These are phyloP conservation scores for Argentina anserina DNA, from an alignment of 306 rosid genomes.

Conservation along the genomic window DNA sequence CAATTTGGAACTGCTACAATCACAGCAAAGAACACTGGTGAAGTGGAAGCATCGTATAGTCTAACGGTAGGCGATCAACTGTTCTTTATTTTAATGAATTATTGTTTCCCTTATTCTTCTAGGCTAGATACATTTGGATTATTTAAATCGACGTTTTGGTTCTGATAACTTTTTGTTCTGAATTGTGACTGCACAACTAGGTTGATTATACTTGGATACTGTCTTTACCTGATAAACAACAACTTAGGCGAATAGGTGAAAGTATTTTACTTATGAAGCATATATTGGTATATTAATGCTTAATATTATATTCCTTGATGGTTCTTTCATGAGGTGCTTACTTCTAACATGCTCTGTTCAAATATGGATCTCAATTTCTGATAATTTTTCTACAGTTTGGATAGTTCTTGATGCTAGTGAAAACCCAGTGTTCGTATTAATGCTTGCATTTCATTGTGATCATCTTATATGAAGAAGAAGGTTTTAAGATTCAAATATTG, in stretches of 20 bases:
- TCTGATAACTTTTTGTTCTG: not conserved
- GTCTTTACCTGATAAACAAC: not conserved
- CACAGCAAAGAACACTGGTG: slow-evolving; percentile 79
- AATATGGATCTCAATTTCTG: not conserved
- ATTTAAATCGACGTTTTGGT: not conserved
- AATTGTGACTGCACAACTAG: not conserved
- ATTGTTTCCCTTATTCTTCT: not conserved
- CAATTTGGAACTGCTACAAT: slow-evolving; percentile 85
- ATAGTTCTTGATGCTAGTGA: not conserved
- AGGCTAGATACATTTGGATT: not conserved
- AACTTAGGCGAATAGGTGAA: not conserved
- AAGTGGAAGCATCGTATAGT: slow-evolving; percentile 92
- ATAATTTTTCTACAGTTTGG: not conserved
- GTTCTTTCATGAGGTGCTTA: not conserved
- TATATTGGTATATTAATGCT: not conserved
- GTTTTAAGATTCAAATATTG: not conserved
- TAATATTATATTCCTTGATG: not conserved
- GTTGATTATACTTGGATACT: not conserved
- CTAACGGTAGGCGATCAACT: slow-evolving; percentile 57
- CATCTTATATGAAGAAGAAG: no score
- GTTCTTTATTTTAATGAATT: not conserved
- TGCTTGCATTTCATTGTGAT: not conserved
- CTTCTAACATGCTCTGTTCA: not conserved
- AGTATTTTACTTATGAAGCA: not conserved
- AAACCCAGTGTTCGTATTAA: not conserved